Percentiles rank a stretch among this genome's conserved stretches.
Evolutionary conservation across 2,329 filamentous ascomycete species (phyloP).

Genomic region (Cladosporium colombiae): DNA sequence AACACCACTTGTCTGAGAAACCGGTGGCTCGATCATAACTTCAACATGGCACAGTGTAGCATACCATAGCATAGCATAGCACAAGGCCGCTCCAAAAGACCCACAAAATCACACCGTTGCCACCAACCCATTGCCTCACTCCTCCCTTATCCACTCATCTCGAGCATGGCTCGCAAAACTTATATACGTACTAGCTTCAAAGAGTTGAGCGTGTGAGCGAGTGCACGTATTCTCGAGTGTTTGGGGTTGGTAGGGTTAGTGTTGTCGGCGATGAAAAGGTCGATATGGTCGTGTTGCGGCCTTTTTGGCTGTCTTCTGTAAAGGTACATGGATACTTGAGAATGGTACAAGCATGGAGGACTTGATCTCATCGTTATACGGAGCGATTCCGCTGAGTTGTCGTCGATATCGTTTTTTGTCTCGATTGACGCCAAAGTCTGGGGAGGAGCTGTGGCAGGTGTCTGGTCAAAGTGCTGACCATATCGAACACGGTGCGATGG

Average conservation of each 20-base stretch:
- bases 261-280: fast-evolving
- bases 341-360: too few species aligned
- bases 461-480: too few species aligned
- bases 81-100: not conserved
- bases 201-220: too few species aligned
- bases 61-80: not conserved
- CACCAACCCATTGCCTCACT: too few species aligned
- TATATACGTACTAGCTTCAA: too few species aligned
- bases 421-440: not conserved
- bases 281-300: not conserved
- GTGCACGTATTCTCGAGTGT: not conserved
- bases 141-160: too few species aligned
- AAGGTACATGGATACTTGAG: not conserved
- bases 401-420: not conserved
- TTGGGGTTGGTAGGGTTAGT: not conserved
- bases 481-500: too few species aligned
- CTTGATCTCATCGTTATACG: not conserved
- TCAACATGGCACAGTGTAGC: not conserved
- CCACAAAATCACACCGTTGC: not conserved
- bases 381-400: not conserved
- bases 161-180: too few species aligned
- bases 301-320: not conserved
- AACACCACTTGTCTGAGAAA: not conserved
- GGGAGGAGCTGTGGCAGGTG: too few species aligned
- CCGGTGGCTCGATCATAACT: not conserved